Evolutionary conservation across 352 stramenopile genomes (phyloP).

Genomic region (Globisporangium nunn): DNA sequence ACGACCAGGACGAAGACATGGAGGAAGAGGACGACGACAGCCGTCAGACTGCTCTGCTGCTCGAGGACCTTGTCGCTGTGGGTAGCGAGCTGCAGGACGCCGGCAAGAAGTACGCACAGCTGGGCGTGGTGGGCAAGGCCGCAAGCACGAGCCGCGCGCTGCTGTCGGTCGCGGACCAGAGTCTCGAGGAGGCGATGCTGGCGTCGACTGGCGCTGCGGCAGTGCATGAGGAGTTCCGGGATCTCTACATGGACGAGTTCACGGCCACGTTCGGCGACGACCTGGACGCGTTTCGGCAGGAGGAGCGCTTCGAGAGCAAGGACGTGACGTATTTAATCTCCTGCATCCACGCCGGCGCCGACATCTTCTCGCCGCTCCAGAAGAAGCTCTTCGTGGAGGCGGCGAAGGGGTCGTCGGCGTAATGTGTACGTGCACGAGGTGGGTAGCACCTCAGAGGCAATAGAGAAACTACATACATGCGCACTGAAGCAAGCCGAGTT

Average conservation of each 20-base stretch:
- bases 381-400: conserved; percentile 80
- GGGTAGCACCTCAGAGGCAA: not conserved
- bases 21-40: conserved; percentile 26
- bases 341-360: conserved; percentile 70
- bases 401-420: not conserved
- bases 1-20: conserved; percentile 12
- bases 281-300: conserved; percentile 76
- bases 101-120: conserved; percentile 34
- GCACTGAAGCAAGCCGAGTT: no score
- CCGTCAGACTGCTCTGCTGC: conserved; percentile 37
- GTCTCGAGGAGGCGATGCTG: conserved; percentile 26
- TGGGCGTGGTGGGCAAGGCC: conserved; percentile 45
- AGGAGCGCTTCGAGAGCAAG: conserved; percentile 81
- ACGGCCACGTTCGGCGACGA: conserved; percentile 79
- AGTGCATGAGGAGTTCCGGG: conserved; percentile 51
- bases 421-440: not conserved
- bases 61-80: conserved; percentile 51
- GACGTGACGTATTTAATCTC: conserved; percentile 88
- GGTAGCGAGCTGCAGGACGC: conserved; percentile 41
- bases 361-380: conserved; percentile 78
- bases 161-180: conserved; percentile 35
- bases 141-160: conserved; percentile 45
- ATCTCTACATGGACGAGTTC: conserved; percentile 85
- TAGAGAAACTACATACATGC: not conserved
- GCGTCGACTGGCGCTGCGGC: conserved; percentile 9